Evolutionary conservation across 495 filamentous ascomycete species (phyloP).

Genomic region (Parmelia sp.): DNA sequence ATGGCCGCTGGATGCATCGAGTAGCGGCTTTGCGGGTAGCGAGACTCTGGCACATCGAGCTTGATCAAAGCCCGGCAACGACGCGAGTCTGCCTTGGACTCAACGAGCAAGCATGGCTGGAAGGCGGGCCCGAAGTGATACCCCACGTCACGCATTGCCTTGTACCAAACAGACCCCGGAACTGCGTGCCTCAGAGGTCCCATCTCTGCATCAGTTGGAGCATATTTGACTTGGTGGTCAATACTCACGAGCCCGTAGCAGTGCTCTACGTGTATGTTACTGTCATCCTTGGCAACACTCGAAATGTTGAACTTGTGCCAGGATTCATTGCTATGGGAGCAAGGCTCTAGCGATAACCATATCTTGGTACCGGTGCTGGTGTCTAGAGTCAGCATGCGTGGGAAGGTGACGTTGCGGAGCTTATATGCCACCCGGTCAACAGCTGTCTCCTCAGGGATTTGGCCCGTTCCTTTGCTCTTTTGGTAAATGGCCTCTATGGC

Average conservation of each 20-base stretch:
- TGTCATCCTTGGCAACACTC: not conserved
- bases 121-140: constrained; percentile 26
- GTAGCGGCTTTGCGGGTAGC: constrained; percentile 19
- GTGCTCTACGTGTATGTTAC: not conserved
- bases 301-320: constrained; percentile 17
- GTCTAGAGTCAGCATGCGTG: constrained; percentile 20
- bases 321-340: not conserved
- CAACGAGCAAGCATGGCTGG: constrained; percentile 15
- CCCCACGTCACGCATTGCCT: constrained; percentile 25
- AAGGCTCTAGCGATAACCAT: not conserved
- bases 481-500: constrained; percentile 40
- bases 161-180: constrained; percentile 22
- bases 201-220: constrained; percentile 5
- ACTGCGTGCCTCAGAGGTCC: constrained; percentile 14
- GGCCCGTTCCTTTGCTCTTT: not conserved
- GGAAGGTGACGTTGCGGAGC: constrained; percentile 28
- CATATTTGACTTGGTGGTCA: constrained; percentile 7
- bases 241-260: constrained; percentile 17
- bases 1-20: constrained; percentile 22
- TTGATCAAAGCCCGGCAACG: constrained; percentile 14
- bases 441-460: constrained; percentile 1
- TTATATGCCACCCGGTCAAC: constrained; percentile 19
- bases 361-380: constrained; percentile 18
- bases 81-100: constrained; percentile 14
- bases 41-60: constrained; percentile 15